Evolutionary conservation across 495 filamentous ascomycete species (phyloP).

Genomic region (Opeltia flavorubescens): DNA sequence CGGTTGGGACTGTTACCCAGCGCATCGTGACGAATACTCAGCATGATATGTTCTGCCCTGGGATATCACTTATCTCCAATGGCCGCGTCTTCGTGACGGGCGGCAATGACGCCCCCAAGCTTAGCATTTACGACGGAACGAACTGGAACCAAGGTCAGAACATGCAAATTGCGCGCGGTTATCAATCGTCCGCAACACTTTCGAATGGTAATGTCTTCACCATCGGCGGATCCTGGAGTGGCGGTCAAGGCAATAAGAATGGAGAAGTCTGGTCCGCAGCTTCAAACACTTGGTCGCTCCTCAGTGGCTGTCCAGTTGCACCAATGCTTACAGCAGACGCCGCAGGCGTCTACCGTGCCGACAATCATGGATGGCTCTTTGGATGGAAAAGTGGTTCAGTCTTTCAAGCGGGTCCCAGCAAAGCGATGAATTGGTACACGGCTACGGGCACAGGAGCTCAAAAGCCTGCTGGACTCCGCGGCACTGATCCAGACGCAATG

Average conservation of each 20-base stretch:
- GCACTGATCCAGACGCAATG: conserved; percentile 37
- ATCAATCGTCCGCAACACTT: conserved; percentile 37
- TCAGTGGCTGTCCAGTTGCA: conserved; percentile 24
- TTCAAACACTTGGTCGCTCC: conserved; percentile 23
- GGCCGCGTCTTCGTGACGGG: conserved; percentile 42
- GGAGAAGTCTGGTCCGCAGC: conserved; percentile 36
- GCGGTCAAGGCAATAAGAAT: conserved; percentile 21
- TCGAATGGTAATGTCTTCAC: conserved; percentile 43
- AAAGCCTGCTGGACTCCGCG: conserved; percentile 23
- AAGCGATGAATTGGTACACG: conserved; percentile 44
- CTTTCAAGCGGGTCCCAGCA: conserved; percentile 44
- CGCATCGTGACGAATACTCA: conserved; percentile 29
- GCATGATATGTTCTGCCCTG: conserved; percentile 53
- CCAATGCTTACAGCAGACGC: conserved; percentile 39
- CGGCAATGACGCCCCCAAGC: conserved; percentile 27
- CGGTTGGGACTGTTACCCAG: conserved; percentile 21
- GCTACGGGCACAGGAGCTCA: conserved; percentile 26
- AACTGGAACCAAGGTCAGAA: conserved; percentile 9
- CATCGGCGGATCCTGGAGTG: conserved; percentile 46
- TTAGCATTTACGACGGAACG: conserved; percentile 32
- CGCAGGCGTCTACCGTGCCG: conserved; percentile 27
- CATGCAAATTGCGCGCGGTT: conserved; percentile 40
- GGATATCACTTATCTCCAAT: conserved; percentile 34
- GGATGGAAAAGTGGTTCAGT: conserved; percentile 39
- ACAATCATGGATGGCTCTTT: conserved; percentile 51